Base-by-base conservation (phyloP, 805 yeast species). In the Torulaspora microellipsoides region DNA sequence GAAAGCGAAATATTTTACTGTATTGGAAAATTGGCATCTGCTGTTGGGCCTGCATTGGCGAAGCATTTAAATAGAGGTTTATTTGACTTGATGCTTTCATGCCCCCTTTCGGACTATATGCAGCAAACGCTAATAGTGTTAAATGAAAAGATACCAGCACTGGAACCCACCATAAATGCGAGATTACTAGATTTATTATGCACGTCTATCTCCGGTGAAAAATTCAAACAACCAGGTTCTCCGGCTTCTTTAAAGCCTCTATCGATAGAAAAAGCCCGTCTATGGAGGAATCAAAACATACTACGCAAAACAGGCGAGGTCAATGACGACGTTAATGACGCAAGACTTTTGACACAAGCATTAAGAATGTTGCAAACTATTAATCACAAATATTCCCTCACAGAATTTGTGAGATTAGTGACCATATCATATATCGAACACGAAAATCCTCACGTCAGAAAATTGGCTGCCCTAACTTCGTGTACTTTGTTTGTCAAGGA, bases 31-130 rank as follows among this genome's bases (percentile, higher is more conserved):
- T 67, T 93, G 30, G 90, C 96, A 0, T 75, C 76, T 20, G 91
- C 98, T 0, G 87, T 91, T 12, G 97, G 97, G 0, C 95, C 96
- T 10, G 95, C 96, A 0, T 70, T 91, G 43, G 86, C 96, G 0
- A 93, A 91, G 58, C 89, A 87, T 60, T 68, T 93, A 43, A 90
- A 88, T 51, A 76, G 83, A 48, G 95, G 87, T 55, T 74, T 91
- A 15, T 67, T 91, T 40, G 90, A 84, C 52, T 72, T 85, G 65
- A 76, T 91, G 67, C 73, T 91, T 54, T 76, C 82, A 37, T 88
- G 96, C 48, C 85, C 96, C 0, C 73, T 91, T 41, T 83, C 88
- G n/a, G 83, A 80, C 51, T 83, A 85, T 49, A 80, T 91, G 80
- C 82, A 87, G 57, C 80, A 80, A 46, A 84, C 93, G 11, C 62